These are phyloP conservation scores for Trichaptum fuscoviolaceum DNA, from an alignment of 768 basidiomycete genomes.

Conservation along the genomic window DNA sequence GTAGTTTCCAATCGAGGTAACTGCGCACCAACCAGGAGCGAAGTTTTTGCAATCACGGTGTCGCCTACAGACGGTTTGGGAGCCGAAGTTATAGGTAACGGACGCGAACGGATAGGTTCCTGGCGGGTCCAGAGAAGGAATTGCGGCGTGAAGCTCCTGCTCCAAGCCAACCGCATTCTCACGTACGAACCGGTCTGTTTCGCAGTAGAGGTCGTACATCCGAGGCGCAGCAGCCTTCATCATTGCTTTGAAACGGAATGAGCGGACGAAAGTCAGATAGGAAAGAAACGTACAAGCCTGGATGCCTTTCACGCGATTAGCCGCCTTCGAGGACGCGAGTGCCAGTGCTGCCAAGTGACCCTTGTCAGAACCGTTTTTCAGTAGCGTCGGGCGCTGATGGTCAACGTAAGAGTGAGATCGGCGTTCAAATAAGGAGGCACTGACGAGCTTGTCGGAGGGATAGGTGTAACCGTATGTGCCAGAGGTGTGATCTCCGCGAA, in stretches of 20 bases:
- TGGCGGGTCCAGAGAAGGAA: not conserved
- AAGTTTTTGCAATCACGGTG: slow-evolving; percentile 13
- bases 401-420: not conserved
- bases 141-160: not conserved
- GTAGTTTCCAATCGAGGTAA: slow-evolving; percentile 16
- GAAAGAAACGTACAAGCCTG: not conserved
- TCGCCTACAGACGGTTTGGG: slow-evolving; percentile 2
- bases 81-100: slow-evolving; percentile 15
- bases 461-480: not conserved
- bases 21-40: slow-evolving; percentile 12
- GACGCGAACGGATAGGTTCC: slow-evolving; percentile 9
- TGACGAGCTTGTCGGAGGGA: not conserved
- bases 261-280: not conserved
- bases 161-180: not conserved
- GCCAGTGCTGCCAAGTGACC: not conserved
- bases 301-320: not conserved
- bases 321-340: not conserved
- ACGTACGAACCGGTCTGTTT: not conserved
- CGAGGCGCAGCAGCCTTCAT: not conserved
- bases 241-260: not conserved
- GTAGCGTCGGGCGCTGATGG: not conserved
- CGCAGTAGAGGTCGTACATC: not conserved
- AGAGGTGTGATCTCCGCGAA: not conserved
- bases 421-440: not conserved
- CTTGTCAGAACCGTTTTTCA: not conserved